Evolutionary conservation across 192 early-diverging fungal genomes (phyloP).

Genomic region (Coemansia sp.): DNA sequence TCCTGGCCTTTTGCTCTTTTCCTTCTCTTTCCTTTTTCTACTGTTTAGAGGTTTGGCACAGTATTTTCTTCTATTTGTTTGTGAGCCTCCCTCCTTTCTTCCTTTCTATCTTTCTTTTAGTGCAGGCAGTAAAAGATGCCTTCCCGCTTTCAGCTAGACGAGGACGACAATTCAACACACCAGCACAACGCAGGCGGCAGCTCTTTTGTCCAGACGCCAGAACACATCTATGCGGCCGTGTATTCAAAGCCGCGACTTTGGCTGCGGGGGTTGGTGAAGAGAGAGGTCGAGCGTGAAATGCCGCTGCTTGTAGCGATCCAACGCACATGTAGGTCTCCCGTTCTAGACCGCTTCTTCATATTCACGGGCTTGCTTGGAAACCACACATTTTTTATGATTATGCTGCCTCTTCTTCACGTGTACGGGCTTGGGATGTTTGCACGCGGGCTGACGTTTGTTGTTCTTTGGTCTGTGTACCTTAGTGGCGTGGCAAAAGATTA

Average conservation of each 20-base stretch:
- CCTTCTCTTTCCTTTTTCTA: not conserved
- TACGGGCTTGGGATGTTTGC: constrained; percentile 70
- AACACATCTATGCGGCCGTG: constrained; percentile 37
- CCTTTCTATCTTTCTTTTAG: constrained; percentile 16
- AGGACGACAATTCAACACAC: constrained; percentile 27
- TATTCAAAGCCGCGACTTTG: constrained; percentile 37
- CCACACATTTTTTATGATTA: constrained; percentile 83
- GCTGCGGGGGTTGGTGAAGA: constrained; percentile 23
- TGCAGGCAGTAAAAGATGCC: constrained; percentile 15
- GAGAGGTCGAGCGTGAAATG: constrained; percentile 47
- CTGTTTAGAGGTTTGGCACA: too few relatives aligned
- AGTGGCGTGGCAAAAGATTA: constrained; percentile 69
- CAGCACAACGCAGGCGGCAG: constrained; percentile 6
- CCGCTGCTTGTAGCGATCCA: constrained; percentile 40
- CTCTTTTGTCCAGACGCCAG: constrained; percentile 28
- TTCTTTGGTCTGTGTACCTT: constrained; percentile 54
- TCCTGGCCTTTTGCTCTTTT: not conserved
- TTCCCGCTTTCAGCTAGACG: constrained; percentile 50
- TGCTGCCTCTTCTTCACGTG: constrained; percentile 78
- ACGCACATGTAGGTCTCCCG: constrained; percentile 22
- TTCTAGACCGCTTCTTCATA: constrained; percentile 66
- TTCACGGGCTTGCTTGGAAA: constrained; percentile 79
- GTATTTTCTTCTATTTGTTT: constrained; percentile 8
- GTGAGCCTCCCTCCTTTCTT: not conserved
- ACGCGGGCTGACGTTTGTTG: constrained; percentile 45